A percentile compares a stretch with the other conserved stretches of the same genome.
These are phyloP conservation scores for Claviceps pusilla DNA, from an alignment of 2,329 filamentous ascomycete genomes.

Conservation along the genomic window DNA sequence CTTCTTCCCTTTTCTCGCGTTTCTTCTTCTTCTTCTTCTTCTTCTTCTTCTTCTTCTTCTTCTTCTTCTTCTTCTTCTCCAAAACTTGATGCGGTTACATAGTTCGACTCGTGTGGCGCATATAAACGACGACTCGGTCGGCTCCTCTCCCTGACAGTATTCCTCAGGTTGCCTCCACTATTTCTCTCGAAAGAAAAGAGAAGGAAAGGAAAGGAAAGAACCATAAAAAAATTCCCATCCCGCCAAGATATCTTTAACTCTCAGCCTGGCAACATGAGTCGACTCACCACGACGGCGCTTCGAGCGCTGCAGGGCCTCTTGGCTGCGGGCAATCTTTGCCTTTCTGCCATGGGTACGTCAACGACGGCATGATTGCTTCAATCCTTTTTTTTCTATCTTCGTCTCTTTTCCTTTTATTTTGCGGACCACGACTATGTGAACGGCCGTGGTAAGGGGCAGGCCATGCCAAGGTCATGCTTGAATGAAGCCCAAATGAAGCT, in stretches of 20 bases:
- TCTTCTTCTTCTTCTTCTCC: too few relatives aligned
- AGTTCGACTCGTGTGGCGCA: neutral
- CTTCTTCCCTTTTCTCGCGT: neutral
- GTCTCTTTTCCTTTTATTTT: neutral
- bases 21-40: neutral
- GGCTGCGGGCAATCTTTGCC: conserved; percentile 7
- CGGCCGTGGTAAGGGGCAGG: neutral
- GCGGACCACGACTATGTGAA: neutral
- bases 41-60: neutral
- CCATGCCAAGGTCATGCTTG: neutral
- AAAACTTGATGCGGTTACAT: neutral
- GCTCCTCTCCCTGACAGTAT: neutral
- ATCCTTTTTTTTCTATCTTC: neutral
- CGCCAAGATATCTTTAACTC: neutral
- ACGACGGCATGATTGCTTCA: neutral
- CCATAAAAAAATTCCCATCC: neutral
- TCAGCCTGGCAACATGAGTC: conserved; percentile 8
- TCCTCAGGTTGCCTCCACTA: neutral
- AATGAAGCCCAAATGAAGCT: neutral
- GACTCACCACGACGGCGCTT: conserved; percentile 5
- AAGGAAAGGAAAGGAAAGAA: too few relatives aligned
- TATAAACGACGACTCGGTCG: neutral
- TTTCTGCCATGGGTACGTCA: conserved; percentile 11
- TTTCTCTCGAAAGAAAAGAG: neutral
- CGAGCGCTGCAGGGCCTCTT: conserved; percentile 9